phyloP scores from a whole-genome alignment of 2,329 filamentous ascomycete genomes.

The Clathrospora elynae region DNA sequence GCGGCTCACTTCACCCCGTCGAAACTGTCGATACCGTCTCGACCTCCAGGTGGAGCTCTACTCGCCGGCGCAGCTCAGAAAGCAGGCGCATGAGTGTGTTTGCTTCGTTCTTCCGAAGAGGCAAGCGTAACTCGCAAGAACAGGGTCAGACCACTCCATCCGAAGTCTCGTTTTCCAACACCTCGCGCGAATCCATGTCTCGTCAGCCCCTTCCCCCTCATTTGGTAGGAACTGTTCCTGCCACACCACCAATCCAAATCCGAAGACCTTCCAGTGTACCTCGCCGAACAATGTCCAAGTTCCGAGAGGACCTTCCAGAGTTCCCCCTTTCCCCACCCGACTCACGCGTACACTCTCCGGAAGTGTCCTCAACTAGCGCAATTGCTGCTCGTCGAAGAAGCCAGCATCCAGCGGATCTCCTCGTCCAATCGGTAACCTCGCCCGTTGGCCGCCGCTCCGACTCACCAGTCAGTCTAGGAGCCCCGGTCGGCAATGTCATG shows the following conservation, averaged over 20 bases:
- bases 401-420: constrained; percentile 43
- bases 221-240: constrained; percentile 49
- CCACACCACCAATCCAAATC: constrained; percentile 44
- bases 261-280: constrained; percentile 63
- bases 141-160: constrained; percentile 63
- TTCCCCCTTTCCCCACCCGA: constrained; percentile 83
- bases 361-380: constrained; percentile 58
- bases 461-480: constrained; percentile 49
- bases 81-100: constrained; percentile 44
- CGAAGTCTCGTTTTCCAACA: constrained; percentile 79
- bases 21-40: constrained; percentile 39
- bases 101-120: constrained; percentile 70
- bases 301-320: constrained; percentile 89
- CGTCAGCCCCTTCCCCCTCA: constrained; percentile 59
- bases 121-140: constrained; percentile 57
- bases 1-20: constrained; percentile 42
- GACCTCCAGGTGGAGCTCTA: constrained; percentile 34
- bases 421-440: constrained; percentile 33
- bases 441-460: constrained; percentile 45
- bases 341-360: constrained; percentile 79
- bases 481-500: constrained; percentile 50
- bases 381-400: constrained; percentile 51
- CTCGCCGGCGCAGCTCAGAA: constrained; percentile 43
- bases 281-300: constrained; percentile 84
- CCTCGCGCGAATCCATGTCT: constrained; percentile 84